A percentile compares a stretch with the other conserved stretches of the same genome.
These are phyloP conservation scores for Sporothrix inflata DNA, from an alignment of 2,329 filamentous ascomycete species.

Conservation along the genomic window DNA sequence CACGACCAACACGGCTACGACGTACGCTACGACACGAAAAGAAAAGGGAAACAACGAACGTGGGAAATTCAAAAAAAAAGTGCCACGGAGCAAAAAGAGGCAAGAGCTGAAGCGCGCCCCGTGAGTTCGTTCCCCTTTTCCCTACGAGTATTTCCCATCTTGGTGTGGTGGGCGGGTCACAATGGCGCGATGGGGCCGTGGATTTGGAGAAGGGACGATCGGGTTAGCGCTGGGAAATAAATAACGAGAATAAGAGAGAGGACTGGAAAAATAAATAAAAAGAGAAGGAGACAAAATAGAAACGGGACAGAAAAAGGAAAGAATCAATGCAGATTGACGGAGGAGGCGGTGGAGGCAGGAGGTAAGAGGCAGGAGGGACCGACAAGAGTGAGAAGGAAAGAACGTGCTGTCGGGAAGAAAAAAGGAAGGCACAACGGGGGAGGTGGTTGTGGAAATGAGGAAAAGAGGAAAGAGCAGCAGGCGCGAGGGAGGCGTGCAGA, in stretches of 20 bases:
- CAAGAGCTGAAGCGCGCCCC: slow-evolving; percentile 23
- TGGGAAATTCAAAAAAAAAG: background rate
- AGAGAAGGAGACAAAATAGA: background rate
- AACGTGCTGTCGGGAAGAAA: background rate
- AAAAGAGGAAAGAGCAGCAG: background rate
- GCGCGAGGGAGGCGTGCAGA: background rate
- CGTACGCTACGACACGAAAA: slow-evolving; percentile 1
- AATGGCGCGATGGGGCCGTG: slow-evolving; percentile 27
- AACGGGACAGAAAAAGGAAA: slow-evolving; percentile 9
- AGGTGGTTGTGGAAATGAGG: background rate
- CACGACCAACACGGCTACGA: slow-evolving; percentile 14
- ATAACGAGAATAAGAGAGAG: background rate
- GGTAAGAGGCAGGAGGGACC: background rate
- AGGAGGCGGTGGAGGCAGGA: background rate
- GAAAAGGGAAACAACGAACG: background rate
- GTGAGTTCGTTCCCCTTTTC: slow-evolving; percentile 14
- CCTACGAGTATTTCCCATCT: background rate
- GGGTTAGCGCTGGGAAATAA: slow-evolving; percentile 27
- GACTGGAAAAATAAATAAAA: slow-evolving; percentile 9
- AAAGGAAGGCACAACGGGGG: slow-evolving; percentile 4
- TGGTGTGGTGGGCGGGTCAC: slow-evolving; percentile 24
- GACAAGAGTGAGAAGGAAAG: slow-evolving; percentile 4
- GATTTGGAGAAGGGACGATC: slow-evolving; percentile 26
- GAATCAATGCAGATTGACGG: slow-evolving; percentile 17
- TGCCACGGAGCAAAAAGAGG: background rate